Percentiles rank a stretch among this genome's conserved stretches.
Conservation (phyloP, 2,329 filamentous ascomycete species). For the Aspergillus quadricinctus region DNA sequence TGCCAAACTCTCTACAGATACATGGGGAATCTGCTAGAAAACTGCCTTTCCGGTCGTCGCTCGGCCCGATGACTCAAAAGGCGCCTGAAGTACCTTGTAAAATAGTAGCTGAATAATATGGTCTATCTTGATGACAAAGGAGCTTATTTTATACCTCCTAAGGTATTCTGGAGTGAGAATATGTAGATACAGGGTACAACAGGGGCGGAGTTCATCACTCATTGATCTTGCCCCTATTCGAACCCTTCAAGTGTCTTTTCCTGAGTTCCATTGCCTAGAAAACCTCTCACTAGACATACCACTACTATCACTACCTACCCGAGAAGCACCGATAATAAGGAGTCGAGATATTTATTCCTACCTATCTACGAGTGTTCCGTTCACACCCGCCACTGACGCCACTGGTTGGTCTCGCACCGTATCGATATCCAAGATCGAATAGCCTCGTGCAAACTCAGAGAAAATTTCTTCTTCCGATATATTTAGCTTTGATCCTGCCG, state of each 20-base stretch:
- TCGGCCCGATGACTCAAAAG: slow-evolving; percentile 1
- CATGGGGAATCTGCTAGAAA: slow-evolving; percentile 18
- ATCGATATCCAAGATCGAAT: neutral
- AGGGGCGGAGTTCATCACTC: neutral
- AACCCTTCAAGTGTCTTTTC: neutral
- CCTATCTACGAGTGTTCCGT: slow-evolving; percentile 5
- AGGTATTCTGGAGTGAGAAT: neutral
- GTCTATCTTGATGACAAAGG: neutral
- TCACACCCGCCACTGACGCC: slow-evolving; percentile 23
- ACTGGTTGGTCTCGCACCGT: slow-evolving; percentile 13
- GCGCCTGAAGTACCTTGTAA: neutral
- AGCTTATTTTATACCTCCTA: neutral
- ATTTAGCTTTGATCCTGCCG: neutral
- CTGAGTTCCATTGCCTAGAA: neutral
- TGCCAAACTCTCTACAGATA: neutral
- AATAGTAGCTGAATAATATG: neutral
- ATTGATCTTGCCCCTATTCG: neutral
- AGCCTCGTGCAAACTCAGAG: neutral
- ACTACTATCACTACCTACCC: neutral
- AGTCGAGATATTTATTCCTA: neutral
- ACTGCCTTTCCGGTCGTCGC: slow-evolving; percentile 8
- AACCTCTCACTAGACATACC: neutral
- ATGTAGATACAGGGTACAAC: neutral
- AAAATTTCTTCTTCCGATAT: neutral
- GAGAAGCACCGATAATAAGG: neutral